Evolutionary conservation across 495 filamentous ascomycete genomes (phyloP).

Genomic region (Cercophora newfieldiana): DNA sequence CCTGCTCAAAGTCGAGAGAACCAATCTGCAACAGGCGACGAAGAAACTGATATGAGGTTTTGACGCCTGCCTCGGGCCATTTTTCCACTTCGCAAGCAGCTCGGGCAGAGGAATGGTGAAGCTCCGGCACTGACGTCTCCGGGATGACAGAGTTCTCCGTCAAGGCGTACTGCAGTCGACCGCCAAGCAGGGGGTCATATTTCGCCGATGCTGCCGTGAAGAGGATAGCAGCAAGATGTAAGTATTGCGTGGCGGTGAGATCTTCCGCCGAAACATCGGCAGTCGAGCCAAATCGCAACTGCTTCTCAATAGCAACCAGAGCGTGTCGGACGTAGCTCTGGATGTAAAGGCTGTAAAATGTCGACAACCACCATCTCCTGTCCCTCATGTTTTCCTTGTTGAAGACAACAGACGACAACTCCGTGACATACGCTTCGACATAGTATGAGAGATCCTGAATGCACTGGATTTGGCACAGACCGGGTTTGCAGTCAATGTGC

Average conservation of each 20-base stretch:
- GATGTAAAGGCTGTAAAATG: constrained; percentile 40
- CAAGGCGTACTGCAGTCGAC: constrained; percentile 30
- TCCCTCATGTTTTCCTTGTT: constrained; percentile 42
- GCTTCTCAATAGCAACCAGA: constrained; percentile 33
- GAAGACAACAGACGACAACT: constrained; percentile 40
- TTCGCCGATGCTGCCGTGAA: constrained; percentile 36
- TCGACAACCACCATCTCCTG: constrained; percentile 37
- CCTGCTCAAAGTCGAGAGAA: constrained; percentile 31
- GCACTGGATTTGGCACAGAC: constrained; percentile 35
- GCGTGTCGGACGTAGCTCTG: constrained; percentile 38
- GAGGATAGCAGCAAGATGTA: constrained; percentile 30
- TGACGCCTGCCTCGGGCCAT: constrained; percentile 32
- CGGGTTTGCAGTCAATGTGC: constrained; percentile 28
- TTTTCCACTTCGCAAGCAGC: constrained; percentile 29
- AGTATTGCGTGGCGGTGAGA: constrained; percentile 29
- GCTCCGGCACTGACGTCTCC: constrained; percentile 30
- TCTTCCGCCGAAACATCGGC: constrained; percentile 32
- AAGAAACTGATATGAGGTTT: constrained; percentile 34
- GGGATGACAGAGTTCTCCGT: constrained; percentile 33
- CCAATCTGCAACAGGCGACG: constrained; percentile 32
- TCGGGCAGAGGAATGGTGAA: constrained; percentile 31
- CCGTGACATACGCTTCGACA: constrained; percentile 29
- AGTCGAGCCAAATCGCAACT: constrained; percentile 25
- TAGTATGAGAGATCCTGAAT: constrained; percentile 28
- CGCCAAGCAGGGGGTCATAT: constrained; percentile 34